Evolutionary conservation across 768 basidiomycete species (phyloP), one percentile per base, ranked within the genome.

Genomic region (Podaxis sp.): DNA sequence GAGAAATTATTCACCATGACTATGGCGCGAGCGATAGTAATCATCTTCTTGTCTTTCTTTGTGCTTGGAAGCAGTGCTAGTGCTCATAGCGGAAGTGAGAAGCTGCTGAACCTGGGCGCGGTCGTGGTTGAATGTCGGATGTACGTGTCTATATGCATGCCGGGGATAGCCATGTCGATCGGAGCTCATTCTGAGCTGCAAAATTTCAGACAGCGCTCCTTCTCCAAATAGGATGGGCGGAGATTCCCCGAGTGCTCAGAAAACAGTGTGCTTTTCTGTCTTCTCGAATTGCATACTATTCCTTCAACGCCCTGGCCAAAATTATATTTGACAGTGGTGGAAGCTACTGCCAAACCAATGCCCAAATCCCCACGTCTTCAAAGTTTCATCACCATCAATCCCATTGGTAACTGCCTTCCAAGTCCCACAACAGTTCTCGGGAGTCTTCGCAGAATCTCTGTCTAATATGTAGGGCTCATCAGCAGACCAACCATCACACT

Each of bases 1-100:
- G 44, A 36, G 49, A 19, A 56, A 26, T 57, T 57, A 63, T 63
- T 63, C 61, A 63, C 61, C 61, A 49, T 57, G 54, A 40, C 33
- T 30, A 57, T 36, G 54, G 40, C 38, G 22, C 1, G 51, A 60
- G 17, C 38, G 49, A 26, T 28, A n/a, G 30, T 63, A 19, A 26
- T 44, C 26, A 7, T 52, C 52, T 2, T 54, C 39, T 22, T 22
- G 26, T 24, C 7, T 53, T 6, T 19, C 49, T 17, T 52, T 52
- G 19, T 26, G 8, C 12, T 33, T n/a, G 33, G 48, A 52, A 5
- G 3, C 0, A 12, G n/a, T 36, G 49, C 58, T 26, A 19, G 46
- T 30, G 38, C 49, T 61, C 59, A 61, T 61, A 30, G 13, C 39
- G 36, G 51, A 13, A 13, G 24, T 11, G 30, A 40, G 30, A 49